A percentile compares a stretch with the other conserved stretches of the same genome.
phyloP scores from a whole-genome alignment of 2,329 filamentous ascomycete genomes.

The Corynespora cassiicola region DNA sequence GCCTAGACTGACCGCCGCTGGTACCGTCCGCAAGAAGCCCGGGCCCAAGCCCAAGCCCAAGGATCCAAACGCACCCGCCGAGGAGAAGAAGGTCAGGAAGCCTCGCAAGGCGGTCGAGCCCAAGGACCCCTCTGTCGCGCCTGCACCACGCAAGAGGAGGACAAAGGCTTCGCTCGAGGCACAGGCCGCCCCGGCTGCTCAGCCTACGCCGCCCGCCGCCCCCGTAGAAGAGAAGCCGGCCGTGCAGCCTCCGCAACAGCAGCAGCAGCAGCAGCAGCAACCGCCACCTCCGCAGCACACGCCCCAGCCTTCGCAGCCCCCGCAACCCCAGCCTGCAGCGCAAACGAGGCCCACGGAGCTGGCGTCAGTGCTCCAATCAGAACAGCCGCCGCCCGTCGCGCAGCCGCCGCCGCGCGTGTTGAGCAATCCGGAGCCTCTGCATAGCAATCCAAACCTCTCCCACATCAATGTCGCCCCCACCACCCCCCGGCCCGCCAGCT shows the following conservation, averaged over 20 bases:
- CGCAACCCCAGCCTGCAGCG: slow-evolving; percentile 24
- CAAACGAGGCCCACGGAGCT: slow-evolving; percentile 38
- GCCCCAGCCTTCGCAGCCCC: too few species aligned
- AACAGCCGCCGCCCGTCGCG: slow-evolving; percentile 30
- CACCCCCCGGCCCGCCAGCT: slow-evolving; percentile 63
- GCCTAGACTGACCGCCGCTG: slow-evolving; percentile 42
- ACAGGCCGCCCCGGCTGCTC: slow-evolving; percentile 27
- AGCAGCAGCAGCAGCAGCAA: slow-evolving; percentile 19
- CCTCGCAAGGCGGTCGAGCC: slow-evolving; percentile 53
- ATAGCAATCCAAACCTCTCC: slow-evolving; percentile 44
- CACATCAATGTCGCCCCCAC: slow-evolving; percentile 54
- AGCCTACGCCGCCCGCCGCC: slow-evolving; percentile 22
- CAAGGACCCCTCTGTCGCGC: slow-evolving; percentile 56
- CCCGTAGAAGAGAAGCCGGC: slow-evolving; percentile 34
- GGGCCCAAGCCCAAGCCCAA: slow-evolving; percentile 51
- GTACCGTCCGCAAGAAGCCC: slow-evolving; percentile 49
- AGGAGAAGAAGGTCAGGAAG: slow-evolving; percentile 53
- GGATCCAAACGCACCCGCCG: slow-evolving; percentile 41
- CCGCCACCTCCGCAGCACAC: slow-evolving; percentile 1
- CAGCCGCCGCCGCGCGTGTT: slow-evolving; percentile 39
- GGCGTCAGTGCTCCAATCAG: slow-evolving; percentile 29
- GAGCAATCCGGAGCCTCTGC: slow-evolving; percentile 47
- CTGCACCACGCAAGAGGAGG: slow-evolving; percentile 58
- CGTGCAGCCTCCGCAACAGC: slow-evolving; percentile 11
- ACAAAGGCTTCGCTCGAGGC: slow-evolving; percentile 46